Evolutionary conservation across 306 rosid species (phyloP).

Genomic region (Casuarina glauca): DNA sequence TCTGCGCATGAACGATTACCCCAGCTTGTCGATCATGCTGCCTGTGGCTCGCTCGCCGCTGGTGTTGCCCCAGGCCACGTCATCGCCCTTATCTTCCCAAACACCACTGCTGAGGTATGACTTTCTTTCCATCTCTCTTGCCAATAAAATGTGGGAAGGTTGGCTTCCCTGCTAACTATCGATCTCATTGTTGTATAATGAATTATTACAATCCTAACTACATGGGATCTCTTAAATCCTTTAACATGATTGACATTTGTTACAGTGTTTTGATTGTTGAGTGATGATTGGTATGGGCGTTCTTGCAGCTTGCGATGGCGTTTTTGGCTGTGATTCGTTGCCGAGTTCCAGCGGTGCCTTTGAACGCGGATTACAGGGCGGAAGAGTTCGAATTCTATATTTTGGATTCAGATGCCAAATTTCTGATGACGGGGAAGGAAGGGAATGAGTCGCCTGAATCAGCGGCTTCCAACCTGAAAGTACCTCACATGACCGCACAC

Average conservation of each 20-base stretch:
- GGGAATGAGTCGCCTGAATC: slow-evolving; percentile 50
- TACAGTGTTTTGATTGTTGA: no score
- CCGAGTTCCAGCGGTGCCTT: slow-evolving; percentile 87
- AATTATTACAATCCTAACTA: no score
- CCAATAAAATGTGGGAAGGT: no score
- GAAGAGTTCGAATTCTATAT: slow-evolving; percentile 91
- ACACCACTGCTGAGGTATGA: slow-evolving; percentile 73
- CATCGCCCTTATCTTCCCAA: slow-evolving; percentile 89
- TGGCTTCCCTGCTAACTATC: no score
- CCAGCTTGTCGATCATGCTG: slow-evolving; percentile 58
- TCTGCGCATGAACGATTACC: slow-evolving; percentile 54
- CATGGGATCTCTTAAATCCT: no score
- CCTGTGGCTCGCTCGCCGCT: slow-evolving; percentile 46
- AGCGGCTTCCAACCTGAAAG: slow-evolving; percentile 67
- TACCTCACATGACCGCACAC: slow-evolving; percentile 49
- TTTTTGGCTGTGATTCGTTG: slow-evolving; percentile 81
- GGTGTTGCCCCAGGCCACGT: slow-evolving; percentile 69
- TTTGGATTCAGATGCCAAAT: slow-evolving; percentile 86
- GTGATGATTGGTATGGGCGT: no score
- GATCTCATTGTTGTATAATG: no score
- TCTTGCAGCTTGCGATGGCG: slow-evolving; percentile 55
- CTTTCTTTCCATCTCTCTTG: not conserved
- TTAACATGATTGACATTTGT: no score
- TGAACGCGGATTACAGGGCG: slow-evolving; percentile 73
- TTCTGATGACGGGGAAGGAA: slow-evolving; percentile 54